Conservation (phyloP, 768 basidiomycete species). For the Suillus spraguei region DNA sequence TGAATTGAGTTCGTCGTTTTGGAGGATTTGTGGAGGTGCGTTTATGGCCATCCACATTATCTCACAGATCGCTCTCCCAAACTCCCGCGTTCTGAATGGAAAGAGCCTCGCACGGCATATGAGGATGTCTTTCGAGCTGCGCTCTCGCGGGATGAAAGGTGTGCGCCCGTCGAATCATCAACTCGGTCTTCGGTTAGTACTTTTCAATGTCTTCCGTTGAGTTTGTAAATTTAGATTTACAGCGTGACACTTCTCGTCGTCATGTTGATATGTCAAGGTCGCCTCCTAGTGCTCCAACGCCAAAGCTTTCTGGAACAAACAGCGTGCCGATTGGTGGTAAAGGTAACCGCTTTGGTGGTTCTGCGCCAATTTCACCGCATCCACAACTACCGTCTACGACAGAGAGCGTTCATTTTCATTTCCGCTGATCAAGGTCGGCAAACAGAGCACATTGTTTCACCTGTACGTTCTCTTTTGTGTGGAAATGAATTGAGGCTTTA, state of each 20-base stretch:
- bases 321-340: slow-evolving; percentile 33
- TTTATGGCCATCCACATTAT: no score
- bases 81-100: slow-evolving; percentile 3
- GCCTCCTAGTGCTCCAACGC: slow-evolving; percentile 18
- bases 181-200: slow-evolving; percentile 20
- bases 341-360: slow-evolving; percentile 24
- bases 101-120: not conserved
- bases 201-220: not conserved
- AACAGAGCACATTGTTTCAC: slow-evolving; percentile 22
- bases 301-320: slow-evolving; percentile 36
- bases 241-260: slow-evolving; percentile 26
- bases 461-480: slow-evolving; percentile 18
- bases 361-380: slow-evolving; percentile 12
- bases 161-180: slow-evolving; percentile 18
- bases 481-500: not conserved
- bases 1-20: not conserved
- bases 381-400: not conserved
- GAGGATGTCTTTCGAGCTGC: slow-evolving; percentile 23
- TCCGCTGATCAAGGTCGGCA: slow-evolving; percentile 14
- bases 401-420: slow-evolving; percentile 12
- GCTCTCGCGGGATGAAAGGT: slow-evolving; percentile 21
- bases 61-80: not conserved
- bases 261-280: slow-evolving; percentile 18
- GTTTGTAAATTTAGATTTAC: slow-evolving; percentile 1
- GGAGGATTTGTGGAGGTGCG: not conserved